A percentile compares a stretch with the other conserved stretches of the same genome.
phyloP scores from a whole-genome alignment of 331 rosid species.

The Spiraea crenata region DNA sequence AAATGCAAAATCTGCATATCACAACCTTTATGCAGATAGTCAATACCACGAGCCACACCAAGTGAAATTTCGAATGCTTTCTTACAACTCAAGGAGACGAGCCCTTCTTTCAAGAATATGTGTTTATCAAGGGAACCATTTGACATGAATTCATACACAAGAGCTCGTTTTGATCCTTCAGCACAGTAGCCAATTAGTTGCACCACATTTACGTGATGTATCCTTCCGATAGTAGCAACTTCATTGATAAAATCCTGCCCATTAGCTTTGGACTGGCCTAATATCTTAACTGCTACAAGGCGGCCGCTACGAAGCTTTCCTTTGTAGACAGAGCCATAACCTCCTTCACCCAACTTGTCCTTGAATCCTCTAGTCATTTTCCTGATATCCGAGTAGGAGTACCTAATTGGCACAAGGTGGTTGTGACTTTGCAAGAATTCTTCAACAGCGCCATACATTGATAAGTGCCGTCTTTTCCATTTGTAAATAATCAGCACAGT shows the following conservation, averaged over 20 bases:
- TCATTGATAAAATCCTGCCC: slow-evolving; percentile 8
- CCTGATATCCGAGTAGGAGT: background rate
- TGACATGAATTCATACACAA: background rate
- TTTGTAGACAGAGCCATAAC: background rate
- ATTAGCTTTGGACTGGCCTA: background rate
- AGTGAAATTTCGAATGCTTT: slow-evolving; percentile 5
- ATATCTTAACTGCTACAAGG: background rate
- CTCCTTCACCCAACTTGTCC: slow-evolving; percentile 1
- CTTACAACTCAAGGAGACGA: background rate
- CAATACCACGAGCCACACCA: background rate
- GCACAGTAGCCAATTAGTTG: slow-evolving; percentile 9
- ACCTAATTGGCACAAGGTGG: slow-evolving; percentile 2
- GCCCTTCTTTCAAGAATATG: background rate
- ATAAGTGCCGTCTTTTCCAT: background rate
- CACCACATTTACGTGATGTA: slow-evolving; percentile 7
- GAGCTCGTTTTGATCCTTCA: slow-evolving; percentile 12
- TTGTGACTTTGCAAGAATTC: slow-evolving; percentile 2
- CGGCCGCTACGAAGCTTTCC: slow-evolving; percentile 8
- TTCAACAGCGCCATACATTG: background rate
- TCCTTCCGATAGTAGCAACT: slow-evolving; percentile 10
- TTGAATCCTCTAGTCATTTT: slow-evolving; percentile 1
- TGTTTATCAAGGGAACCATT: slow-evolving; percentile 10
- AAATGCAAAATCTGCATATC: slow-evolving; percentile 13
- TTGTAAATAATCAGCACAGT: background rate
- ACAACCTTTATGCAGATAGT: background rate